Evolutionary conservation across 306 rosid genomes (phyloP).

Genomic region (Medicago lupulina): DNA sequence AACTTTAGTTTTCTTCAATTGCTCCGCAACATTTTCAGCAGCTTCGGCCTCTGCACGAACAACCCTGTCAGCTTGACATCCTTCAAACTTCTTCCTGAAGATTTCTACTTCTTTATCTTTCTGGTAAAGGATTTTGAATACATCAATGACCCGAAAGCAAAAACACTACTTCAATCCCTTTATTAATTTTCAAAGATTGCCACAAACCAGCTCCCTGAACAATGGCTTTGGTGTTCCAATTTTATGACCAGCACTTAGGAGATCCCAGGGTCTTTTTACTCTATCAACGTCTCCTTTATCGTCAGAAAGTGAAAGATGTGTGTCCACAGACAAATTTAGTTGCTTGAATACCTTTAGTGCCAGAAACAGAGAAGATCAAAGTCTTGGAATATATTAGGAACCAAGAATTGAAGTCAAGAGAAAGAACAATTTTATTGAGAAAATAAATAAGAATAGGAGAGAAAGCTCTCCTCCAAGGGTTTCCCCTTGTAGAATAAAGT

Average conservation of each 20-base stretch:
- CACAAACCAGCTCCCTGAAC: conserved; percentile 86
- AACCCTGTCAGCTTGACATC: conserved; percentile 94
- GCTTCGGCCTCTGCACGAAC: conserved; percentile 79
- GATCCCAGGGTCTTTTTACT: conserved; percentile 80
- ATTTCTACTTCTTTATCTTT: conserved; percentile 83
- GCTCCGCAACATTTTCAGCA: conserved; percentile 69
- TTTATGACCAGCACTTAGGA: conserved; percentile 78
- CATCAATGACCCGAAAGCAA: conserved; percentile 32
- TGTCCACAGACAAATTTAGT: conserved; percentile 69
- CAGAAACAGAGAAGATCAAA: conserved; percentile 34
- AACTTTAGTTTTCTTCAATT: conserved; percentile 72
- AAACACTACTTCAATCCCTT: conserved; percentile 4
- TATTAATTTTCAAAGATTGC: conserved; percentile 8
- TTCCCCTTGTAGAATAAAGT: not conserved
- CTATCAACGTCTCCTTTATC: conserved; percentile 75
- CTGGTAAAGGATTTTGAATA: conserved; percentile 52
- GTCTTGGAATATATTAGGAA: not conserved
- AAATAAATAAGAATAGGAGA: not conserved
- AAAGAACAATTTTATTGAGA: not conserved
- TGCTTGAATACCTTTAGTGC: conserved; percentile 81
- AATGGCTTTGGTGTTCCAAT: conserved; percentile 87
- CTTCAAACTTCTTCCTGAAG: conserved; percentile 76
- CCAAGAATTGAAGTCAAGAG: not conserved
- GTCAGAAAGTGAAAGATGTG: conserved; percentile 67
- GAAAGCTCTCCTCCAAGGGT: not conserved